A percentile compares a stretch with the other conserved stretches of the same genome.
These are phyloP conservation scores for Phytophthora capsici DNA, from an alignment of 352 stramenopile genomes.

Conservation along the genomic window DNA sequence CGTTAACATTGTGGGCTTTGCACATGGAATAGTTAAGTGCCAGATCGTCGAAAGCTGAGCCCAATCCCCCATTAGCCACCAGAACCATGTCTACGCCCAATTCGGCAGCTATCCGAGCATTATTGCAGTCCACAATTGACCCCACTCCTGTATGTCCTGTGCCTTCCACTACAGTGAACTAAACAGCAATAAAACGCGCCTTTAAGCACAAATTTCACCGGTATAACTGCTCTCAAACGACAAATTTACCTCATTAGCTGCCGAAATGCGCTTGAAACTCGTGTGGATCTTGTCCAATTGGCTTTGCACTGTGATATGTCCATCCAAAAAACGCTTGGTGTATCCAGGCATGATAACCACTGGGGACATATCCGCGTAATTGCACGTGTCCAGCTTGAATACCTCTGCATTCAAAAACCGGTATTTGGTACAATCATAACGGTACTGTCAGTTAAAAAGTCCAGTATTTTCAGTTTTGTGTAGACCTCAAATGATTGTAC, in stretches of 20 bases:
- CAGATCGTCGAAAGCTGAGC: conserved; percentile 93
- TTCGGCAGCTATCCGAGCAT: conserved; percentile 93
- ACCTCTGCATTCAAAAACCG: conserved; percentile 74
- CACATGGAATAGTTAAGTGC: conserved; percentile 95
- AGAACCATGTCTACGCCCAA: conserved; percentile 95
- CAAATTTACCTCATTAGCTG: conserved; percentile 56
- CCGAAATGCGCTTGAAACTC: conserved; percentile 74
- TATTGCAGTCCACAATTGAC: conserved; percentile 96
- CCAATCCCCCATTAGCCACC: conserved; percentile 96
- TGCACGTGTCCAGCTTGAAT: conserved; percentile 92
- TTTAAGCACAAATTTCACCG: conserved; percentile 2
- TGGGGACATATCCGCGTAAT: conserved; percentile 96
- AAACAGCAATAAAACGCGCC: neutral
- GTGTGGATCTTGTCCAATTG: conserved; percentile 72
- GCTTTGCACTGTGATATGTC: conserved; percentile 85
- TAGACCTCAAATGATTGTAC: conserved; percentile 43
- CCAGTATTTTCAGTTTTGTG: neutral
- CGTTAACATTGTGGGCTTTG: conserved; percentile 91
- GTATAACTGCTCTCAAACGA: neutral
- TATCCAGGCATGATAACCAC: conserved; percentile 97
- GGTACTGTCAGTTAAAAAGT: neutral
- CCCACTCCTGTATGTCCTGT: conserved; percentile 96
- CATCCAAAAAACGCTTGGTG: conserved; percentile 96
- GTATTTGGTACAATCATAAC: conserved; percentile 16
- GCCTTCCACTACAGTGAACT: conserved; percentile 86